Evolutionary conservation across 371 early-diverging fungal species (phyloP).

Genomic region (Funneliformis caledonium): DNA sequence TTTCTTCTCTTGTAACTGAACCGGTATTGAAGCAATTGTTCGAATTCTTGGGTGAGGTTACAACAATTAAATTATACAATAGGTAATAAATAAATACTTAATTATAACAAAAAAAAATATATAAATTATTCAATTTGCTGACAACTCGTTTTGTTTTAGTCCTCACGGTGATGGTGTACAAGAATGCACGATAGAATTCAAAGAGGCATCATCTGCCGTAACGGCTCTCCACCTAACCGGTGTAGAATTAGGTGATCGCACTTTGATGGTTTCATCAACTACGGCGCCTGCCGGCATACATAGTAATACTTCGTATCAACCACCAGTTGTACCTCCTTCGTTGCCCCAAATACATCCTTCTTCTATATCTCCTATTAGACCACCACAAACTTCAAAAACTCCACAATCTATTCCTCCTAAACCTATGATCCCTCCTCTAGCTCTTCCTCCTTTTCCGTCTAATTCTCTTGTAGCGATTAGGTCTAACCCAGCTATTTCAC

Average conservation of each 20-base stretch:
- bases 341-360: constrained; percentile 23
- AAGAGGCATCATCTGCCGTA: constrained; percentile 48
- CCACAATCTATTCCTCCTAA: constrained; percentile 39
- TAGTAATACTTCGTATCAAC: constrained; percentile 34
- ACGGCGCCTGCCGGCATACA: constrained; percentile 20
- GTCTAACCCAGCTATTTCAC: constrained; percentile 43
- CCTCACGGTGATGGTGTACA: constrained; percentile 53
- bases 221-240: constrained; percentile 66
- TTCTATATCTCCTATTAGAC: constrained; percentile 32
- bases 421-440: constrained; percentile 42
- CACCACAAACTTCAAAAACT: constrained; percentile 24
- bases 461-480: constrained; percentile 45
- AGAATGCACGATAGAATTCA: constrained; percentile 62
- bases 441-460: constrained; percentile 44
- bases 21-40: constrained; percentile 54
- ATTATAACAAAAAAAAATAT: not conserved
- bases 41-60: constrained; percentile 53
- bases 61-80: constrained; percentile 46
- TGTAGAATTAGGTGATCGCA: constrained; percentile 63
- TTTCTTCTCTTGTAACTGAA: constrained; percentile 55
- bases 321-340: constrained; percentile 16
- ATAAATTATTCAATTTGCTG: not conserved
- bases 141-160: constrained; percentile 31
- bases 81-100: constrained; percentile 39
- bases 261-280: constrained; percentile 54